Base-by-base conservation (phyloP, 2,329 filamentous ascomycete genomes). In the Lithohypha guttulata region DNA sequence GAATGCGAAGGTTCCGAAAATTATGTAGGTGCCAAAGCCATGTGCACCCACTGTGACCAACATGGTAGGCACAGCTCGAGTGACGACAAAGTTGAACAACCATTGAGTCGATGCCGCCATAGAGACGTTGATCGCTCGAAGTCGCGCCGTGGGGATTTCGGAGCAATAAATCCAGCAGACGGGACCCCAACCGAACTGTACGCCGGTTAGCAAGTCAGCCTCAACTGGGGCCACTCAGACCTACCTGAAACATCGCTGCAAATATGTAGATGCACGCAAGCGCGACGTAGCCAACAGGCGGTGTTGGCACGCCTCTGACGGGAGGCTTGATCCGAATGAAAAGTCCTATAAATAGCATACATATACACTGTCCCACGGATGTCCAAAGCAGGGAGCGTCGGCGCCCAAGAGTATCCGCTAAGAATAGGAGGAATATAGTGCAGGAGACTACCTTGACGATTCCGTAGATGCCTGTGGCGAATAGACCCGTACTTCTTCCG, bases 21-120 rank as follows among this genome's bases (percentile, higher is more conserved):
- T 75, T 55, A 84, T 71, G 59, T 81, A 84, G 19, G 77, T 77
- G 20, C 69, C 69, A 46, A 71, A 73, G 35, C 68, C 60, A 32
- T 62, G 59, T 53, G 53, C 7, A 68, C 70, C 36, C 3, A 70
- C 65, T 0, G 65, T 73, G 7, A 66, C 66, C 51, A 83, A 65
- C 79, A 84, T 83, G 32, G 48, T 41, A 10, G 47, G 47, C 1
- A 43, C 48, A 10, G 47, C 33, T 42, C 76, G 64, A 2, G 79
- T 79, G 41, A 84, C 75, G 7, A 82, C 71, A 44, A 84, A 81
- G 54, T 84, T 84, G 58, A 84, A 83, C 3, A 84, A 58, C 79
- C 79, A 82, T 52, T 84, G 78, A 0, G 75, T 81, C 1, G 74
- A 75, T 1, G 79, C 78, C 0, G 71, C 79, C 32, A 84, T 65